Conservation (phyloP, 78 protist species). For the Capsaspora owczarzaki region DNA sequence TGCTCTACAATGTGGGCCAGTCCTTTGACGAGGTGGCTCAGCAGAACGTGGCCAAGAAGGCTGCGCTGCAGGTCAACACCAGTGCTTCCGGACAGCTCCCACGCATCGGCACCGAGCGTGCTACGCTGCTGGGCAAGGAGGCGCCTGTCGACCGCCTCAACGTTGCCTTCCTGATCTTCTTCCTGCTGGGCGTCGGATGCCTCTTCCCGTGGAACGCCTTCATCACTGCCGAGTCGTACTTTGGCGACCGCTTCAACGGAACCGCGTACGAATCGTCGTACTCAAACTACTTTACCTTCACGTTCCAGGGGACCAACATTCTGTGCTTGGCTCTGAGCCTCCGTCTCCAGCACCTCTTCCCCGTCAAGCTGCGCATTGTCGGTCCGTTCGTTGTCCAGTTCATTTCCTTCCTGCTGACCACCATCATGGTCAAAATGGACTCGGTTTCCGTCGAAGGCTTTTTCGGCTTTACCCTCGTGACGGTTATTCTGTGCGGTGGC, state of each 20-base stretch:
- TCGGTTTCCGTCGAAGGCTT: neutral
- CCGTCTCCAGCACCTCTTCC: neutral
- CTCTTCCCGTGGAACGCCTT: conserved; percentile 62
- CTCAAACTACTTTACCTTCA: conserved; percentile 27
- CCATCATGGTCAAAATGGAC: neutral
- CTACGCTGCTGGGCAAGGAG: too few relatives aligned
- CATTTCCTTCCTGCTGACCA: neutral
- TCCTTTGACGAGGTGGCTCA: too few relatives aligned
- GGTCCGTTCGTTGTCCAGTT: conserved; percentile 18
- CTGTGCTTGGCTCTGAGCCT: neutral
- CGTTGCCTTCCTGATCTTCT: conserved; percentile 6
- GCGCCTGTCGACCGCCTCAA: neutral
- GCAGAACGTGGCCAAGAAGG: too few relatives aligned
- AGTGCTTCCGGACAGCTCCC: too few relatives aligned
- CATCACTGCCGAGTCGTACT: conserved; percentile 45
- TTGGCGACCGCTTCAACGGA: neutral
- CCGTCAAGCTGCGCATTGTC: neutral
- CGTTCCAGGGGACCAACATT: conserved; percentile 27
- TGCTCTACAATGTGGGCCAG: too few relatives aligned
- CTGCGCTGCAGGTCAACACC: too few relatives aligned
- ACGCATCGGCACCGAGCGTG: too few relatives aligned
- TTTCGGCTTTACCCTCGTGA: conserved; percentile 12
- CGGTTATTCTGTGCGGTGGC: neutral
- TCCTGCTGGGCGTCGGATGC: conserved; percentile 34
- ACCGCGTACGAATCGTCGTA: neutral